Base-by-base conservation (phyloP, 441 rosid genomes). In the Arabidopsis lyrata region DNA sequence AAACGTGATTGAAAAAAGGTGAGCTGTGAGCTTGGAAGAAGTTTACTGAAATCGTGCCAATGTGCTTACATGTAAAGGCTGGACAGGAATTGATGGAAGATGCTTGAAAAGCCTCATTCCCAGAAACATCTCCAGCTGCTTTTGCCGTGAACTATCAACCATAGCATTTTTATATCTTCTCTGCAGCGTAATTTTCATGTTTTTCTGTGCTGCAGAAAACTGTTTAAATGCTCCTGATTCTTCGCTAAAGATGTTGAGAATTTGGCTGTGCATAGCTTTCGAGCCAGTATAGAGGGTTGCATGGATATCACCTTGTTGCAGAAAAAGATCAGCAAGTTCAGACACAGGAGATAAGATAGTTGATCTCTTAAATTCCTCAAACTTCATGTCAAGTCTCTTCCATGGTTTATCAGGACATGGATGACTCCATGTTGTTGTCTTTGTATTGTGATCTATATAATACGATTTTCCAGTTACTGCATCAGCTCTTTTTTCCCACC, bases 191-290 rank as follows among this genome's bases (percentile, higher is more conserved):
- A 95, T 93, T 81, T 87, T 91, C 89, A 95, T 41, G 82, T 95
- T 95, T 53, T 77, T 77, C 80, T 92, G 96, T 48, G 97, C 98
- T 18, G 86, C 97, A 69, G 99, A 87, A 63, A 91, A 91, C 85
- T 93, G 97, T 79, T 91, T 91, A 77, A 84, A 91, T 59, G 90
- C 91, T 67, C 92, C 98, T 16, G 93, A 81, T 82, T 95, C 99
- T 80, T 95, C 99, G 73, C 83, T 91, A 84, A 95, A 95, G 78
- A 95, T 95, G 81, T 79, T 90, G 38, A 95, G 97, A 82, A 95
- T 88, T 83, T 95, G 99, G 83, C 98, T 91, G 81, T 95, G 99
- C 98, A 95, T 95, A 47, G 99, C 99, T 87, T 95, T 91, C 18
- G 98, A 95, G 63, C 99, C 98, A 63, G 99, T 95, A 79, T 95